Evolutionary conservation across 139 green algal genomes (phyloP).

Genomic region (Chlamydomonas incerta): DNA sequence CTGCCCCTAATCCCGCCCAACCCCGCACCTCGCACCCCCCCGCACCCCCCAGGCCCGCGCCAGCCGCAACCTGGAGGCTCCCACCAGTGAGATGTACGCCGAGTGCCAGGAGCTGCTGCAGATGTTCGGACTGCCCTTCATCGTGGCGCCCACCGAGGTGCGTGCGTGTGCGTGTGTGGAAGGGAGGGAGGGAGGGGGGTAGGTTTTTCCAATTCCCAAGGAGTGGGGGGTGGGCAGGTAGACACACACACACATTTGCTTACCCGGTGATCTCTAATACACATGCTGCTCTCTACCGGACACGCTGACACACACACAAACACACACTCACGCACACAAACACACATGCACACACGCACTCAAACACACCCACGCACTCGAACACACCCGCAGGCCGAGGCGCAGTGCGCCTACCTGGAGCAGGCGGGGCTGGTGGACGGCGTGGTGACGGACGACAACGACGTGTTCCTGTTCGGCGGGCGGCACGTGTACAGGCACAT

Average conservation of each 20-base stretch:
- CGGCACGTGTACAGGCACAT: slow-evolving; percentile 88
- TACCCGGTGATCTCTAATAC: too few relatives aligned
- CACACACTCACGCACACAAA: too few relatives aligned
- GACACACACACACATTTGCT: too few relatives aligned
- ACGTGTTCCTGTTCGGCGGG: slow-evolving; percentile 98
- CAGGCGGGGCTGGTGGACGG: slow-evolving; percentile 90
- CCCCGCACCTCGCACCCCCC: too few relatives aligned
- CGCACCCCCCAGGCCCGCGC: slow-evolving; percentile 5
- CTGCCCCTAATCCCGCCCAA: too few relatives aligned
- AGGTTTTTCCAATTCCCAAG: too few relatives aligned
- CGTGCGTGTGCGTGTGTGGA: too few relatives aligned
- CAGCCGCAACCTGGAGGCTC: slow-evolving; percentile 62
- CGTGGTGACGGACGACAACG: slow-evolving; percentile 98
- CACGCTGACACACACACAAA: too few relatives aligned
- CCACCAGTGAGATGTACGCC: slow-evolving; percentile 82
- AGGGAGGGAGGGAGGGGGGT: neutral
- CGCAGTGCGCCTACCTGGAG: slow-evolving; percentile 95
- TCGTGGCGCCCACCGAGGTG: slow-evolving; percentile 93
- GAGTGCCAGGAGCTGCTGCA: slow-evolving; percentile 94
- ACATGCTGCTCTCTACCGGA: too few relatives aligned
- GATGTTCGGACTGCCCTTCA: slow-evolving; percentile 97
- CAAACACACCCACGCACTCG: too few relatives aligned
- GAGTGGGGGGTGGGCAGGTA: too few relatives aligned
- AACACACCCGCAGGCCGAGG: slow-evolving; percentile 81
- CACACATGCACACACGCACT: too few relatives aligned